These are phyloP conservation scores for Circinella umbellata DNA, from an alignment of 371 early-diverging fungal species.

Conservation along the genomic window DNA sequence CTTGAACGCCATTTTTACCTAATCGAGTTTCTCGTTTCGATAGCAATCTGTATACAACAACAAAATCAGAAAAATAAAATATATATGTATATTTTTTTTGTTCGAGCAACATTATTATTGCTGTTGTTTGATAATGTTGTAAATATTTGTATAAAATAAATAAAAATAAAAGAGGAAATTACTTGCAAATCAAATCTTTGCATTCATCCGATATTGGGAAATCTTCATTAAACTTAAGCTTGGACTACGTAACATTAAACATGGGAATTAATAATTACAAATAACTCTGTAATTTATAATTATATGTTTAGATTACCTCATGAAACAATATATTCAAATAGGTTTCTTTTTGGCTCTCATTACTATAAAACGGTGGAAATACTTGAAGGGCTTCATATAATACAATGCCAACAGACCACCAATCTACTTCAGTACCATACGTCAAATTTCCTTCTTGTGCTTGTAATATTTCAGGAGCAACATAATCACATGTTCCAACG, in stretches of 20 bases:
- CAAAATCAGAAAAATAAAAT: no score
- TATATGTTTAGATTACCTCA: slow-evolving; percentile 31
- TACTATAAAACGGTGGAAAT: slow-evolving; percentile 89
- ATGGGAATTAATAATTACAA: no score
- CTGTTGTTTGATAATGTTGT: no score
- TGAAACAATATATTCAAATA: slow-evolving; percentile 85
- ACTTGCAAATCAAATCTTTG: slow-evolving; percentile 79
- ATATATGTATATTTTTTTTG: neutral
- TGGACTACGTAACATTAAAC: slow-evolving; percentile 29
- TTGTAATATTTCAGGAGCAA: slow-evolving; percentile 92
- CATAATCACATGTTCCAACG: slow-evolving; percentile 96
- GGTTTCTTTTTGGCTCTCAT: slow-evolving; percentile 83
- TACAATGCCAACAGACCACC: slow-evolving; percentile 99
- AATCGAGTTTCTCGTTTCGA: slow-evolving; percentile 76
- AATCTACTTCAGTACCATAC: slow-evolving; percentile 96
- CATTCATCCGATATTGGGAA: slow-evolving; percentile 70
- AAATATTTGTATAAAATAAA: neutral
- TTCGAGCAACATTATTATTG: neutral
- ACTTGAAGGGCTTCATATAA: slow-evolving; percentile 96
- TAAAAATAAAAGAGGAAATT: slow-evolving; percentile 28
- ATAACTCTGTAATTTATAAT: no score
- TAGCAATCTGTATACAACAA: slow-evolving; percentile 60
- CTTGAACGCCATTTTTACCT: slow-evolving; percentile 71
- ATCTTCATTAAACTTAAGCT: slow-evolving; percentile 67
- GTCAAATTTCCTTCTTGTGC: slow-evolving; percentile 66